phyloP scores from a whole-genome alignment of 306 rosid genomes.

The Acacia acuminata region DNA sequence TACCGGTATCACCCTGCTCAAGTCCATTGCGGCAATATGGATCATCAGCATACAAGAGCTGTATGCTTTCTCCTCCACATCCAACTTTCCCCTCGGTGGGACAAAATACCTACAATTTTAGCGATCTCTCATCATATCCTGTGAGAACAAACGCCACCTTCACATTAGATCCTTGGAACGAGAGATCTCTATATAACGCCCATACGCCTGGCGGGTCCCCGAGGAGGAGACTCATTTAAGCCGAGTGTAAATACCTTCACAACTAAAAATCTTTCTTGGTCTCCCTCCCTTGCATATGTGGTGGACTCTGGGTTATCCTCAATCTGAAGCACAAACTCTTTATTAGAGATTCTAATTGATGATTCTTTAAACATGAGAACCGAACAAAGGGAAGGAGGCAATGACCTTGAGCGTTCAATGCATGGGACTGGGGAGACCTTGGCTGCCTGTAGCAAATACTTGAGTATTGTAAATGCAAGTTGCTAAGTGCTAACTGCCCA shows the following conservation, averaged over 20 bases:
- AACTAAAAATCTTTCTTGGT: constrained; percentile 19
- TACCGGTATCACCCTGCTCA: constrained; percentile 93
- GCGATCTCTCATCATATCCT: constrained; percentile 49
- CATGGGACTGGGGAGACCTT: constrained; percentile 32
- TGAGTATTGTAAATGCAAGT: constrained; percentile 47
- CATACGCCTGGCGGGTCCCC: constrained; percentile 89
- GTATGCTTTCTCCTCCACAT: constrained; percentile 84
- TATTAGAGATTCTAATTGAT: constrained; percentile 30
- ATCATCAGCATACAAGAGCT: constrained; percentile 49
- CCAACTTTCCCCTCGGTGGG: constrained; percentile 54
- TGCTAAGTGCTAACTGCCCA: constrained; percentile 32
- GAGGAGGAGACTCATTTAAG: constrained; percentile 70
- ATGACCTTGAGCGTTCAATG: constrained; percentile 14
- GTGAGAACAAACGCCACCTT: constrained; percentile 52
- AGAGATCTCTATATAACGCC: constrained; percentile 51
- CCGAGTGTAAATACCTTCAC: constrained; percentile 53
- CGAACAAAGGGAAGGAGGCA: constrained; percentile 20
- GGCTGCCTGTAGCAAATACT: constrained; percentile 44
- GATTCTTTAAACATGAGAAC: constrained; percentile 38
- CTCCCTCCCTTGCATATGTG: constrained; percentile 37
- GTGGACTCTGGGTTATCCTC: constrained; percentile 35
- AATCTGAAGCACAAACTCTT: constrained; percentile 29
- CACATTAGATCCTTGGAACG: constrained; percentile 64
- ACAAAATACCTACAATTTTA: constrained; percentile 55
- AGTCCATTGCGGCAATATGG: constrained; percentile 83